Percentiles rank a stretch among this genome's conserved stretches.
Evolutionary conservation across 371 early-diverging fungal species (phyloP).

Genomic region (Syncephalastrum sp.): DNA sequence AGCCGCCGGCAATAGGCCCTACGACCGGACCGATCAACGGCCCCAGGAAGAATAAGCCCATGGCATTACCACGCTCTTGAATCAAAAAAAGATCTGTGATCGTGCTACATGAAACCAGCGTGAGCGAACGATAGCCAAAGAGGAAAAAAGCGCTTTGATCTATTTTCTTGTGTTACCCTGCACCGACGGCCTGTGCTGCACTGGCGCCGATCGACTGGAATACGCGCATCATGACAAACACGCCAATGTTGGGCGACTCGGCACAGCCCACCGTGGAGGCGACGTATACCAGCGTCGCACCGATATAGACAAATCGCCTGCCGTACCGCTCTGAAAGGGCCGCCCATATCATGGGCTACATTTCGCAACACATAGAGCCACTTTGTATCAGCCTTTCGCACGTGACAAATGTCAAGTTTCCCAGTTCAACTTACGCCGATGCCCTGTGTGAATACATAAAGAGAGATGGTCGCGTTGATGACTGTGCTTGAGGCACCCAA

Average conservation of each 20-base stretch:
- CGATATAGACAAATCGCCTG: constrained; percentile 63
- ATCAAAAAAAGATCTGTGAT: constrained; percentile 29
- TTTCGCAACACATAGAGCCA: too few species aligned
- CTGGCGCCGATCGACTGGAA: constrained; percentile 73
- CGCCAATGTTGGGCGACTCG: constrained; percentile 47
- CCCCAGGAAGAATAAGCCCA: constrained; percentile 61
- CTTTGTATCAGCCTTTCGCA: background rate
- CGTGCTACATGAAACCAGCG: constrained; percentile 20
- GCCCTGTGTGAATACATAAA: constrained; percentile 43
- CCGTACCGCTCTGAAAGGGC: constrained; percentile 67
- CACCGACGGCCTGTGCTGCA: constrained; percentile 72
- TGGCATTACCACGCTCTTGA: constrained; percentile 52
- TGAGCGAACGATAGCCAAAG: too few species aligned
- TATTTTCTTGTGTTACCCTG: constrained; percentile 44
- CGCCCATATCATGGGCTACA: constrained; percentile 67
- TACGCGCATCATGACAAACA: constrained; percentile 61
- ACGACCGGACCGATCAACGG: constrained; percentile 58
- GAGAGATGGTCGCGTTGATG: constrained; percentile 44
- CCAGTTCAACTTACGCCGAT: constrained; percentile 27
- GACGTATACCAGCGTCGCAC: constrained; percentile 55
- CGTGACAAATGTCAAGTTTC: background rate
- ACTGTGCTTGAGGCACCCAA: constrained; percentile 32
- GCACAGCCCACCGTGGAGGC: constrained; percentile 67
- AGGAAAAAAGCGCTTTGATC: background rate
- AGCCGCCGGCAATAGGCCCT: constrained; percentile 45